Evolutionary conservation across 2,329 filamentous ascomycete species (phyloP), one percentile per base, ranked within the genome.

Genomic region (Pestalotiopsis sp.): DNA sequence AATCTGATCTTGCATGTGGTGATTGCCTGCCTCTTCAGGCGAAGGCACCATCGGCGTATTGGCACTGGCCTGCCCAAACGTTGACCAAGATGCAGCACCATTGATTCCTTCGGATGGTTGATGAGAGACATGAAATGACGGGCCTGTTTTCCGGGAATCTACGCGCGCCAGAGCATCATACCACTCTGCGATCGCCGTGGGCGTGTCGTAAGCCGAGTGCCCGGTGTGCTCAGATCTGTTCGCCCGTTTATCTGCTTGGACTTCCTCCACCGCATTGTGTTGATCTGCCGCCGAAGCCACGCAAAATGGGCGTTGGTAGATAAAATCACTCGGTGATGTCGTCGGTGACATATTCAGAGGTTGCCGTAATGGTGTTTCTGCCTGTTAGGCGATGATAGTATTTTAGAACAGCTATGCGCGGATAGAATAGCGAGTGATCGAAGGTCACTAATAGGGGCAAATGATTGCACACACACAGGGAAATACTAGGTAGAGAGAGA

Each of bases 261-360:
- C n/a, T 2, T 36, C 3, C 9, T 62, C 14, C 13, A 62, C 14
- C 14, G 59, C 13, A 14, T n/a, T 20, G 9, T 9, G 2, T n/a
- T 62, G 14, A 23, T 5, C 11, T 12, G 17, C 31, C 38, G 59
- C 20, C 56, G 58, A 60, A 36, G 41, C 17, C 23, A 56, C 57
- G 31, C n/a, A 20, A 31, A 14, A 36, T 62, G 31, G 36, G 17
- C 58, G 60, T 14, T 63, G 49, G 38, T 70, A 70, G 58, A 67
- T 69, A 40, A 69, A 68, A 17, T 52, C 67, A 68, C 71, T 74
- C 45, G 72, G 70, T 23, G 73, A 73, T 66, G 60, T 68, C 13
- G 36, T 62, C 23, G 61, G 41, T 38, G 61, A 57, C 70, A 49
- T 68, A 65, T 68, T 70, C 20, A 70, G 61, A 65, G 58, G 36